Conservation (phyloP, 2,329 filamentous ascomycete species). For the Fusarium phyllophilum region DNA sequence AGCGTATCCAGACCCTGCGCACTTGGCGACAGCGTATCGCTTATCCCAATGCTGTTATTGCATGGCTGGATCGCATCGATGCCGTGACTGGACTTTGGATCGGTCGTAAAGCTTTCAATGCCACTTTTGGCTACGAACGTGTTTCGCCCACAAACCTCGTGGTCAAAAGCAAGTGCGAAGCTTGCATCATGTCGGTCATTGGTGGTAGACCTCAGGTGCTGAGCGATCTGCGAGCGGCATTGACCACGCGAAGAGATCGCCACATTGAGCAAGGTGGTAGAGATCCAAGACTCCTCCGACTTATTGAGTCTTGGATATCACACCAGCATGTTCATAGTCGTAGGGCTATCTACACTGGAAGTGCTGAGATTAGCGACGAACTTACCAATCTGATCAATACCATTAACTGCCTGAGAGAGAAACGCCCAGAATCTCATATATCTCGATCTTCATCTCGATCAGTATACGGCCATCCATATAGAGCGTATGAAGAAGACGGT, state of each 20-base stretch:
- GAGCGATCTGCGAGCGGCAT: conserved; percentile 56
- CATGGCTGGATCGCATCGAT: conserved; percentile 45
- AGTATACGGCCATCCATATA: not conserved
- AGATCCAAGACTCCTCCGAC: conserved; percentile 50
- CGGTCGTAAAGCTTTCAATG: conserved; percentile 47
- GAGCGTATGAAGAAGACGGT: not conserved
- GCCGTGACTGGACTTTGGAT: conserved; percentile 52
- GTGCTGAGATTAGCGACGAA: conserved; percentile 17
- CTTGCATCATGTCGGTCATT: conserved; percentile 62
- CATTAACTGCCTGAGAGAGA: not conserved
- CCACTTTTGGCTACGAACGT: conserved; percentile 48
- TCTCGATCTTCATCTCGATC: not conserved
- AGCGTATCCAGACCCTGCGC: conserved; percentile 45
- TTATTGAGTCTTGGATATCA: conserved; percentile 59
- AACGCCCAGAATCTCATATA: not conserved
- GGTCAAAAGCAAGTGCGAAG: conserved; percentile 57
- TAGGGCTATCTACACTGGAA: conserved; percentile 10
- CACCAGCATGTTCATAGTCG: conserved; percentile 34
- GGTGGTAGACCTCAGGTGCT: conserved; percentile 56
- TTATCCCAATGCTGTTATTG: conserved; percentile 11
- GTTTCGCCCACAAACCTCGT: conserved; percentile 34
- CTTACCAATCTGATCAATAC: conserved; percentile 7
- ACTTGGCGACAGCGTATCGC: conserved; percentile 25
- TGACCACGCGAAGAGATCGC: conserved; percentile 51
- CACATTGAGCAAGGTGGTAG: conserved; percentile 24